A percentile compares a stretch with the other conserved stretches of the same genome.
phyloP scores from a whole-genome alignment of 352 stramenopile genomes.

The Phytopythium chamaehyphon region DNA sequence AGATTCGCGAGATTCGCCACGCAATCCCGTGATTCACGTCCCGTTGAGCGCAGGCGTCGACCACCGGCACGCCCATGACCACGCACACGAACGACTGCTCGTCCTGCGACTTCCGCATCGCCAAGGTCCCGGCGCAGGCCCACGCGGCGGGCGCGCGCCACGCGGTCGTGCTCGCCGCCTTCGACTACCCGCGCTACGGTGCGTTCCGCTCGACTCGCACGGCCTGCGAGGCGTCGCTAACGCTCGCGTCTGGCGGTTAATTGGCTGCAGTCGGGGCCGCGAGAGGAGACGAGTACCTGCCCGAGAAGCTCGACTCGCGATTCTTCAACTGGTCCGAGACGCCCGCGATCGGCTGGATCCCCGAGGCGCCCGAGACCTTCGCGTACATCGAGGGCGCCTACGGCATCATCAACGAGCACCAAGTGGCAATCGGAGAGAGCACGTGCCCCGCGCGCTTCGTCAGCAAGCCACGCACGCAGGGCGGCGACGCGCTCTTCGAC shows the following conservation, averaged over 20 bases:
- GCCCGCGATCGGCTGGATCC: constrained; percentile 60
- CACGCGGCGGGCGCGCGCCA: constrained; percentile 38
- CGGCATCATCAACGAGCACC: constrained; percentile 81
- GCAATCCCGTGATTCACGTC: constrained; percentile 1
- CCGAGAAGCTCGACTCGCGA: constrained; percentile 58
- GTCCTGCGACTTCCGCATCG: constrained; percentile 79
- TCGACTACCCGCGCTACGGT: constrained; percentile 81
- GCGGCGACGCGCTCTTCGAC: constrained; percentile 87
- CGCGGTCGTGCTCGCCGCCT: constrained; percentile 49
- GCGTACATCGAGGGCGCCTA: constrained; percentile 81
- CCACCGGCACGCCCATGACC: constrained; percentile 65
- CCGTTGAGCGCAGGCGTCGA: constrained; percentile 37
- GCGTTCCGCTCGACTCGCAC: neutral
- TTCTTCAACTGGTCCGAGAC: constrained; percentile 69
- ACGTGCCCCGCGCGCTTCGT: constrained; percentile 67
- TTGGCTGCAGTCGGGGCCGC: constrained; percentile 41
- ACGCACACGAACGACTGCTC: constrained; percentile 84
- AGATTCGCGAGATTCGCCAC: constrained; percentile 3
- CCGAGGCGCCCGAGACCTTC: constrained; percentile 56
- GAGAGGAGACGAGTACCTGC: constrained; percentile 55
- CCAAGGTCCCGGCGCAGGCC: constrained; percentile 61
- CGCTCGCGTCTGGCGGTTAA: neutral
- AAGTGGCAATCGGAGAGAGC: constrained; percentile 79
- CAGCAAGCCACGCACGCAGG: constrained; percentile 53
- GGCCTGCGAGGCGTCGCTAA: neutral